phyloP scores from a whole-genome alignment of 2,329 filamentous ascomycete genomes.

The Dactylonectria estremocensis region DNA sequence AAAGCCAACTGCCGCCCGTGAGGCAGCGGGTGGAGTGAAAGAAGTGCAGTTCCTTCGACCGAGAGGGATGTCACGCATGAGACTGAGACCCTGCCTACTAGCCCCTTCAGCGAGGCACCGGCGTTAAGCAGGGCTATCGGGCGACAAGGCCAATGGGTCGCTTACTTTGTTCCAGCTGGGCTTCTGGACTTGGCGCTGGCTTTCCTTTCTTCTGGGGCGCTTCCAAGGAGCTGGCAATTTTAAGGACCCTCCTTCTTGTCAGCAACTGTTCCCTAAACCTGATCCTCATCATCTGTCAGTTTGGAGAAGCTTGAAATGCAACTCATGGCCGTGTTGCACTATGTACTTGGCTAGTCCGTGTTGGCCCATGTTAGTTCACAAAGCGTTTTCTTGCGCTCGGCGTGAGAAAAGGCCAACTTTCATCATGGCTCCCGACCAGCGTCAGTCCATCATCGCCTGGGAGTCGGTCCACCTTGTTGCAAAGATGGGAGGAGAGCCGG shows the following conservation, averaged over 20 bases:
- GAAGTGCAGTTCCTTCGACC: constrained; percentile 16
- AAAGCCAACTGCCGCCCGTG: constrained; percentile 30
- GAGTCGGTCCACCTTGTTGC: constrained; percentile 25
- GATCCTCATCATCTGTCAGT: constrained; percentile 8
- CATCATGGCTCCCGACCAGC: constrained; percentile 6
- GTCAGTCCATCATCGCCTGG: constrained; percentile 26
- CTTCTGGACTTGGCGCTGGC: constrained; percentile 20
- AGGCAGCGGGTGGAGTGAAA: constrained; percentile 22
- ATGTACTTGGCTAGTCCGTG: neutral
- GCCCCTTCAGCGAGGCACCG: constrained; percentile 29
- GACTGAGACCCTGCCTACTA: constrained; percentile 20
- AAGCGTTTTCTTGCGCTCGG: neutral
- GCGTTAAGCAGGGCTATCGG: constrained; percentile 35
- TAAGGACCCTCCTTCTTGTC: constrained; percentile 17
- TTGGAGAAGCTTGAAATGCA: constrained; percentile 6
- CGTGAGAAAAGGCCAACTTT: neutral
- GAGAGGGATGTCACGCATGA: constrained; percentile 34
- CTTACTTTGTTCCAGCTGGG: constrained; percentile 23
- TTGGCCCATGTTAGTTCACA: constrained; percentile 7
- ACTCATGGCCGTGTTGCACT: constrained; percentile 15
- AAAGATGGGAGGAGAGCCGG: constrained; percentile 10
- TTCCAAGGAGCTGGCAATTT: constrained; percentile 30
- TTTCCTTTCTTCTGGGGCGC: constrained; percentile 30
- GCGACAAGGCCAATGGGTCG: constrained; percentile 24
- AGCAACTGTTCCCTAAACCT: constrained; percentile 14